Base-by-base conservation (phyloP, 352 stramenopile genomes). In the Globisporangium cystogenes region DNA sequence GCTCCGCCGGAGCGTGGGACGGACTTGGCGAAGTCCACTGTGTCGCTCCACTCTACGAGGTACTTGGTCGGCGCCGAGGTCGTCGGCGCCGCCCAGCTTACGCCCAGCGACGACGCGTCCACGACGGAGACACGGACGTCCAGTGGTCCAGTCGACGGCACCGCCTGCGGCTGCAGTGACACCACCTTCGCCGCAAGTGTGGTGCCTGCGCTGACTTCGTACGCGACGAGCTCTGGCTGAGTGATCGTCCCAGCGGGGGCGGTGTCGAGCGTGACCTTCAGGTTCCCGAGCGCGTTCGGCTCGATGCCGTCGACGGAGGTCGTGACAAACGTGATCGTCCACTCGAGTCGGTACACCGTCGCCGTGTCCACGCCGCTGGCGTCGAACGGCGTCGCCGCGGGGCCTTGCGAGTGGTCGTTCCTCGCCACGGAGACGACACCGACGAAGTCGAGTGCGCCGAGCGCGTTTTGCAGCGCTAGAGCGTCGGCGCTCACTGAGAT, bases 241-340 rank as follows among this genome's bases (percentile, higher is more conserved):
- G 39, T 29, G 27, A 78, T 56, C 5, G 59, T 43, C 11, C 62
- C 65, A 0, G 53, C 31, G 40, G 48, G 58, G 1, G 44, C 47
- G 8, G 56, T 36, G 44, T 80, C 61, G 2, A 78, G 51, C 0
- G 68, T 62, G 1, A 69, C 61, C 8, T 49, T 27, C 1, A 92
- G 60, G 0, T 51, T 44, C 0, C 83, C 87, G 14, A 83, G 73
- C 35, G 65, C 45, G 43, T 71, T 83, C 35, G 74, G 78, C 23
- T 60, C 62, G 10, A 90, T 48, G 0, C 72, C 68, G 42, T 87
- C 76, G 7, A 66, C 53, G 0, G 77, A 87, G 14, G 62, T 31
- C 0, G 62, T 65, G n/a, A 59, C 59, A 58, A 94, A 96, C 8
- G 80, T 93, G 35, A 96, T 88, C 18, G 67, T 86, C 79, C 78